Conservation (phyloP, 179 eudicot genomes). For the Patellifolia procumbens region DNA sequence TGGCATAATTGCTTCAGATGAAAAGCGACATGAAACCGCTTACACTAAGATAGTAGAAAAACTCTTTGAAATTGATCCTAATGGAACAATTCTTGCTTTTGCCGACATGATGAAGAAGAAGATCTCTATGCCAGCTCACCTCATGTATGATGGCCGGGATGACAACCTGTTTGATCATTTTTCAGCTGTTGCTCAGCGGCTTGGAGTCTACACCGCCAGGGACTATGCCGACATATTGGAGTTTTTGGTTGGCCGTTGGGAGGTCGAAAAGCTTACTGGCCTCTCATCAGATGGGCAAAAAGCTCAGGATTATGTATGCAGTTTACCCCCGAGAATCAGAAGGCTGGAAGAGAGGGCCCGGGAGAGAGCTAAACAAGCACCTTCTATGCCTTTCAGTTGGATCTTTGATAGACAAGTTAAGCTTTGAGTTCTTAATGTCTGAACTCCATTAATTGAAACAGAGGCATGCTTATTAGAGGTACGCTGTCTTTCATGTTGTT, state of each 20-base stretch:
- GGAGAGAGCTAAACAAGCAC: conserved; percentile 35
- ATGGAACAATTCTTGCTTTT: conserved; percentile 29
- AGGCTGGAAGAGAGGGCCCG: conserved; percentile 45
- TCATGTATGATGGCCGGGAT: conserved; percentile 39
- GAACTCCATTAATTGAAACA: not conserved
- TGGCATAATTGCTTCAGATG: conserved; percentile 37
- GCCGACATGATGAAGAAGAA: conserved; percentile 34
- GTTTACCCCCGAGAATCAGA: conserved; percentile 42
- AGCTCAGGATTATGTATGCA: conserved; percentile 41
- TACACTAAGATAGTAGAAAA: conserved; percentile 37
- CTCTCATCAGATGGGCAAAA: conserved; percentile 39
- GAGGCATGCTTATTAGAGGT: conserved; percentile 20
- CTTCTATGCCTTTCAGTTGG: conserved; percentile 39
- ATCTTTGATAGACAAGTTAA: conserved; percentile 37
- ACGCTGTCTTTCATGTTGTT: conserved; percentile 6
- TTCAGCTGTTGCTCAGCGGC: conserved; percentile 31
- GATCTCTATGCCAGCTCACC: conserved; percentile 33
- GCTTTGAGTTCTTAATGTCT: conserved; percentile 19
- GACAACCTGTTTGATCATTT: conserved; percentile 33
- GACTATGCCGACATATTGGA: conserved; percentile 40
- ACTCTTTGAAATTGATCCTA: conserved; percentile 35
- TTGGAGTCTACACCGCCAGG: conserved; percentile 33
- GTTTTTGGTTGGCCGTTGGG: conserved; percentile 20
- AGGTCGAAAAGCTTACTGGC: conserved; percentile 32
- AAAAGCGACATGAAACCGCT: conserved; percentile 37